Evolutionary conservation across 306 rosid genomes (phyloP).

Genomic region (Luffa acutangula): DNA sequence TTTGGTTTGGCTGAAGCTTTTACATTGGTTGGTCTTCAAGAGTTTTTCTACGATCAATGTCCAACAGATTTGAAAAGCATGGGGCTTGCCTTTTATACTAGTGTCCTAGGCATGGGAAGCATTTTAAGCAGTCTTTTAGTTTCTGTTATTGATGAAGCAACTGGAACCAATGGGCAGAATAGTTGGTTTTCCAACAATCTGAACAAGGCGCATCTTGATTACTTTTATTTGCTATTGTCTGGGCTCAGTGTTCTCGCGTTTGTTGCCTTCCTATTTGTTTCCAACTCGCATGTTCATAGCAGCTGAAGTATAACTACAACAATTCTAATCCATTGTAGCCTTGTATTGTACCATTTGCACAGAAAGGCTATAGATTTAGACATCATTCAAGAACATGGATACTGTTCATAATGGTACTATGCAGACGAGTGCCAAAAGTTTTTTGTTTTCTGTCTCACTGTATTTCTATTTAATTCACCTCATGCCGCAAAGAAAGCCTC

Average conservation of each 20-base stretch:
- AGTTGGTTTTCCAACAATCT: constrained; percentile 25
- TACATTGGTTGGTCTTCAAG: constrained; percentile 41
- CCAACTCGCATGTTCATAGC: neutral
- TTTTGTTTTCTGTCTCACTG: no score
- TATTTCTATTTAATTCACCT: no score
- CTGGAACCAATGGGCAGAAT: neutral
- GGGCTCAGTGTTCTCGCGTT: neutral
- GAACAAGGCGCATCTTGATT: constrained; percentile 27
- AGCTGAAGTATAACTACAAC: neutral
- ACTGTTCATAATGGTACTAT: no score
- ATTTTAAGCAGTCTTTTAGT: neutral
- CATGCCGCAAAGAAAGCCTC: no score
- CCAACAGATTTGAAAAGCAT: constrained; percentile 41
- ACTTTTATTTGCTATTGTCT: neutral
- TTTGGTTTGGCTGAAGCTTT: constrained; percentile 14
- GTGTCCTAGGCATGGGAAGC: neutral
- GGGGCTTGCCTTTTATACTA: neutral
- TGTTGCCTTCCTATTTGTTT: neutral
- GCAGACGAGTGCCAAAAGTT: no score
- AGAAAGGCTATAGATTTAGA: no score
- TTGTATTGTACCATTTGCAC: neutral
- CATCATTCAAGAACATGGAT: no score
- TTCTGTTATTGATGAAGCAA: neutral
- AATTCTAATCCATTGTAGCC: neutral
- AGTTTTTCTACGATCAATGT: neutral